These are phyloP conservation scores for Cercospora citrullina DNA, from an alignment of 2,329 filamentous ascomycete genomes.

Conservation along the genomic window DNA sequence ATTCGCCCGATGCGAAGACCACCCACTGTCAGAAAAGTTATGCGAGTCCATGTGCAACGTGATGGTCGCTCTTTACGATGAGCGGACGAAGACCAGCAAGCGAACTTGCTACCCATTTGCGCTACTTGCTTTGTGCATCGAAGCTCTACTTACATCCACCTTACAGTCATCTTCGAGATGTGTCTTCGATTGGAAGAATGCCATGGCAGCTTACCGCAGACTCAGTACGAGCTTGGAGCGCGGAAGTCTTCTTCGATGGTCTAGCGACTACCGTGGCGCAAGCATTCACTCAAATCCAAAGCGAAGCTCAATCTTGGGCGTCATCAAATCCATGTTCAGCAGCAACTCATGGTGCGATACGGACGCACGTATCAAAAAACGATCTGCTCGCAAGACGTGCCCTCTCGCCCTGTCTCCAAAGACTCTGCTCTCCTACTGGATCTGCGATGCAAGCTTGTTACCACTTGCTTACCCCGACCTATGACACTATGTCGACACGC, in stretches of 20 bases:
- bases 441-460: neutral
- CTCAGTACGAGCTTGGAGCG: neutral
- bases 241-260: no score
- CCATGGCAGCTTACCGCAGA: neutral
- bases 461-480: neutral
- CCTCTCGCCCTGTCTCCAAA: neutral
- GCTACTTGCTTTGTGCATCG: no score
- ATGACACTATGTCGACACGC: neutral
- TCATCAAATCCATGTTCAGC: neutral
- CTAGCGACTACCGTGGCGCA: neutral
- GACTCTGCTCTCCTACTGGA: neutral
- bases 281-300: neutral
- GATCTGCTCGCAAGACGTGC: neutral
- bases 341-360: neutral
- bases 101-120: no score
- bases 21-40: neutral
- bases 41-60: neutral
- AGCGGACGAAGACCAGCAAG: no score
- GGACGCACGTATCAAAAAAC: neutral
- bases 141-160: neutral
- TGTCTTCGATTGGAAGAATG: neutral
- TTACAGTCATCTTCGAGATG: neutral
- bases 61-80: neutral
- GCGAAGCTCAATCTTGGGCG: neutral
- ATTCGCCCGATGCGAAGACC: neutral